phyloP scores from a whole-genome alignment of 2,329 filamentous ascomycete species.

The Chlorencoelia australis region DNA sequence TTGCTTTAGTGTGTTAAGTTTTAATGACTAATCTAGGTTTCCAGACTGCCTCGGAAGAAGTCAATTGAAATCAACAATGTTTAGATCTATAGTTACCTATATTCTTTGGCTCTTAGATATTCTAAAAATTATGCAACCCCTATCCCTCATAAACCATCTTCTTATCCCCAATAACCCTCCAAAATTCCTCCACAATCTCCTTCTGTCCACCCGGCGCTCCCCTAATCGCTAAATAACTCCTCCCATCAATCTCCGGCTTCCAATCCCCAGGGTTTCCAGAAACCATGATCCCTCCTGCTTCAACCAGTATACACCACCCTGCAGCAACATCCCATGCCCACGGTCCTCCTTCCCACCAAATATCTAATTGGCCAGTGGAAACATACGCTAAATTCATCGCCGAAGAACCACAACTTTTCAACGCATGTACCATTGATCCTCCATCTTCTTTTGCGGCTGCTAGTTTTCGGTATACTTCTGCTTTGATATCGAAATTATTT shows the following conservation, averaged over 20 bases:
- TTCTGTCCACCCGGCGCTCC: slow-evolving; percentile 49
- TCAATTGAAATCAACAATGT: too few relatives aligned
- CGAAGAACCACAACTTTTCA: slow-evolving; percentile 62
- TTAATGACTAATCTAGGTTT: too few relatives aligned
- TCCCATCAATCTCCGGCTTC: slow-evolving; percentile 48
- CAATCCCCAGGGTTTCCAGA: slow-evolving; percentile 66
- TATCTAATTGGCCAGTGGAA: slow-evolving; percentile 59
- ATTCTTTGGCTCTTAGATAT: too few relatives aligned
- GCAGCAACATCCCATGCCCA: slow-evolving; percentile 83
- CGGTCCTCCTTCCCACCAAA: slow-evolving; percentile 76
- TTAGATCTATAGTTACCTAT: too few relatives aligned
- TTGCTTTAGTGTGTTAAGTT: too few relatives aligned
- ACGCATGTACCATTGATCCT: slow-evolving; percentile 66
- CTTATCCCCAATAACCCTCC: slow-evolving; percentile 46
- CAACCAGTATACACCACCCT: slow-evolving; percentile 64
- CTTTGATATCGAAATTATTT: slow-evolving; percentile 61
- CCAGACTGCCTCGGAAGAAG: too few relatives aligned
- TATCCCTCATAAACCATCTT: slow-evolving; percentile 37
- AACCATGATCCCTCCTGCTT: slow-evolving; percentile 65
- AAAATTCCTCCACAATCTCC: slow-evolving; percentile 55
- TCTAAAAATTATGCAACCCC: too few relatives aligned
- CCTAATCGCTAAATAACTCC: slow-evolving; percentile 53
- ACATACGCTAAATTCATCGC: slow-evolving; percentile 67
- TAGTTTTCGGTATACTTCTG: slow-evolving; percentile 52
- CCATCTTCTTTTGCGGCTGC: slow-evolving; percentile 48